phyloP scores from a whole-genome alignment of 768 basidiomycete genomes.

The Hebeloma cylindrosporum region DNA sequence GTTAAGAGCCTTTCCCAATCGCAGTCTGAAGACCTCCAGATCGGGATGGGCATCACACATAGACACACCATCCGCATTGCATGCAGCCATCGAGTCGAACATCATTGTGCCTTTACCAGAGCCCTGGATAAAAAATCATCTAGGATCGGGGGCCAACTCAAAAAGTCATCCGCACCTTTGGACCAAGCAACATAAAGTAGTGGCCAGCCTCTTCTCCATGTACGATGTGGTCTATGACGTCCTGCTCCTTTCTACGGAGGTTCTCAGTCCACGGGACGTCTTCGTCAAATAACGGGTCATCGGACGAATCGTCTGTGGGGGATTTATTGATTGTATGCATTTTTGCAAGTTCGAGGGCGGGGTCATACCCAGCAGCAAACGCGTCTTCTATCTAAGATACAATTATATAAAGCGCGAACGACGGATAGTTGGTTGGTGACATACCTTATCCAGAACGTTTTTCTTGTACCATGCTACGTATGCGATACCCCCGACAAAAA shows the following conservation, averaged over 20 bases:
- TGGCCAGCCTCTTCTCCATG: slow-evolving; percentile 68
- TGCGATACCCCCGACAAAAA: slow-evolving; percentile 69
- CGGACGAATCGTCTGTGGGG: slow-evolving; percentile 28
- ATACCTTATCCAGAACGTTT: slow-evolving; percentile 79
- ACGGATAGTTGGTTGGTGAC: background rate
- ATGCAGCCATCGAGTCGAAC: slow-evolving; percentile 74
- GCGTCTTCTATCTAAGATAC: slow-evolving; percentile 69
- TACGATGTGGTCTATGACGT: slow-evolving; percentile 74
- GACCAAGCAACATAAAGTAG: slow-evolving; percentile 76
- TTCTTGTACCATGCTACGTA: slow-evolving; percentile 83
- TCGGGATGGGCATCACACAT: slow-evolving; percentile 86
- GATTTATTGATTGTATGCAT: slow-evolving; percentile 38
- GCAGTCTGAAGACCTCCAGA: slow-evolving; percentile 81
- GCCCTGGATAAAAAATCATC: slow-evolving; percentile 43
- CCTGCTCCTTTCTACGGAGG: slow-evolving; percentile 73
- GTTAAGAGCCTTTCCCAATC: slow-evolving; percentile 83
- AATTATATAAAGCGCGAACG: slow-evolving; percentile 5
- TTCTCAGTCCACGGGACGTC: slow-evolving; percentile 55
- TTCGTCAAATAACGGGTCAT: slow-evolving; percentile 22
- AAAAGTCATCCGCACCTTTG: slow-evolving; percentile 53
- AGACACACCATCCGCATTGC: slow-evolving; percentile 67
- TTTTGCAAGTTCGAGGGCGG: slow-evolving; percentile 71
- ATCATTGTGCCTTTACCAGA: slow-evolving; percentile 84
- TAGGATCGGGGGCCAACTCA: background rate
- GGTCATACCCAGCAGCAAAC: slow-evolving; percentile 80